Evolutionary conservation across 106 monocot genomes (phyloP).

Genomic region (Dactylorhiza incarnata): DNA sequence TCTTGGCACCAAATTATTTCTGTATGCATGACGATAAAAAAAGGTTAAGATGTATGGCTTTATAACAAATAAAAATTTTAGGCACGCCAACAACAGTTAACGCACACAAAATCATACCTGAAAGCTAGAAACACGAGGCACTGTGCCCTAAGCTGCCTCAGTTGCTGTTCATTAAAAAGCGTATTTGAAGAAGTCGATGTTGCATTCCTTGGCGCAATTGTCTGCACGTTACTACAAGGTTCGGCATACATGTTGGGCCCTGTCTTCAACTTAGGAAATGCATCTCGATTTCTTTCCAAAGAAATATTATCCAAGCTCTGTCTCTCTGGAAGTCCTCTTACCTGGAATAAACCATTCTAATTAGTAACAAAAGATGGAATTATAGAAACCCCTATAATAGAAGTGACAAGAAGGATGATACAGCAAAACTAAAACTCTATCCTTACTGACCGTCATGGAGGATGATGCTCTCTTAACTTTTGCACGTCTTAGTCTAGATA

Average conservation of each 20-base stretch:
- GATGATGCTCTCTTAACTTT: background rate
- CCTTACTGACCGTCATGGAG: background rate
- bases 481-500: background rate
- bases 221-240: constrained; percentile 7
- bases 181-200: constrained; percentile 30
- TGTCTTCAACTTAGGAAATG: constrained; percentile 12
- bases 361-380: constrained; percentile 5
- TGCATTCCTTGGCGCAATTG: constrained; percentile 8
- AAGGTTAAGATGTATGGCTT: background rate
- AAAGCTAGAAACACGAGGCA: constrained; percentile 99
- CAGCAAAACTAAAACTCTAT: background rate
- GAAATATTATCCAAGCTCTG: constrained; percentile 24
- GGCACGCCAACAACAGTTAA: background rate
- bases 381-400: background rate
- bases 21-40: constrained; percentile 20
- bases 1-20: constrained; percentile 90
- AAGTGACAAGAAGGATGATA: background rate
- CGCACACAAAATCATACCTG: constrained; percentile 39
- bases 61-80: background rate
- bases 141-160: constrained; percentile 98
- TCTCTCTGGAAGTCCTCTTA: constrained; percentile 28
- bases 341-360: constrained; percentile 24
- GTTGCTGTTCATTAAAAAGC: constrained; percentile 93
- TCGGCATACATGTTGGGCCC: constrained; percentile 23
- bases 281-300: constrained; percentile 16